phyloP scores from a whole-genome alignment of 2,329 filamentous ascomycete species.

The Trichoderma aggressivum region DNA sequence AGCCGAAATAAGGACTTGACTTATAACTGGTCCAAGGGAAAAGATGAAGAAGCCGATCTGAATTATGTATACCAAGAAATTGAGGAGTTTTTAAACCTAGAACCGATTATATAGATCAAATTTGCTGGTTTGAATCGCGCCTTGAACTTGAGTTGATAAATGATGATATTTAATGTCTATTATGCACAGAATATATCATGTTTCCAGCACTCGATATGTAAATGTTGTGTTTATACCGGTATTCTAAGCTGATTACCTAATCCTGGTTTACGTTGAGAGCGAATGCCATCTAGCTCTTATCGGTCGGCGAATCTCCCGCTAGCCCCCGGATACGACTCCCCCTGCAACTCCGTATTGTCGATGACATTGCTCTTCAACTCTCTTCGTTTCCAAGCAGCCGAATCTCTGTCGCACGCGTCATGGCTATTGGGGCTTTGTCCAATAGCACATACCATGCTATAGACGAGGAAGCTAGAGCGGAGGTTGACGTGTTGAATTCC shows the following conservation, averaged over 20 bases:
- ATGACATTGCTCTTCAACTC: slow-evolving; percentile 1
- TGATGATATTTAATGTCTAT: neutral
- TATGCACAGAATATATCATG: neutral
- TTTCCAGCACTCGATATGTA: neutral
- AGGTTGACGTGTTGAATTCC: slow-evolving; percentile 68
- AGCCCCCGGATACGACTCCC: neutral
- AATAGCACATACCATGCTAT: slow-evolving; percentile 47
- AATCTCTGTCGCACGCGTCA: slow-evolving; percentile 27
- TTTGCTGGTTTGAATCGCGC: neutral
- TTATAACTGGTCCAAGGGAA: neutral
- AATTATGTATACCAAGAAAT: neutral
- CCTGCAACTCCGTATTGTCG: neutral
- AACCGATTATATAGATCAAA: neutral
- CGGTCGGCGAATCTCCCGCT: neutral
- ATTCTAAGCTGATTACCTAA: neutral
- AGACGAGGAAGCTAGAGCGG: slow-evolving; percentile 65
- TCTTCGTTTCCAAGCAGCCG: neutral
- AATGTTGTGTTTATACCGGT: neutral
- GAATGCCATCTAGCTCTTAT: neutral
- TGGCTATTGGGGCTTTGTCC: slow-evolving; percentile 47
- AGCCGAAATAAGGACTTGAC: slow-evolving; percentile 60
- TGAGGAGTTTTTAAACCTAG: neutral
- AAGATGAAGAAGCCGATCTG: neutral
- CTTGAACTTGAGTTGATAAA: neutral
- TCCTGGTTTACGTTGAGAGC: neutral